These are phyloP conservation scores for Volvariella surrecta DNA, from an alignment of 1,284 basidiomycete species.

Conservation along the genomic window DNA sequence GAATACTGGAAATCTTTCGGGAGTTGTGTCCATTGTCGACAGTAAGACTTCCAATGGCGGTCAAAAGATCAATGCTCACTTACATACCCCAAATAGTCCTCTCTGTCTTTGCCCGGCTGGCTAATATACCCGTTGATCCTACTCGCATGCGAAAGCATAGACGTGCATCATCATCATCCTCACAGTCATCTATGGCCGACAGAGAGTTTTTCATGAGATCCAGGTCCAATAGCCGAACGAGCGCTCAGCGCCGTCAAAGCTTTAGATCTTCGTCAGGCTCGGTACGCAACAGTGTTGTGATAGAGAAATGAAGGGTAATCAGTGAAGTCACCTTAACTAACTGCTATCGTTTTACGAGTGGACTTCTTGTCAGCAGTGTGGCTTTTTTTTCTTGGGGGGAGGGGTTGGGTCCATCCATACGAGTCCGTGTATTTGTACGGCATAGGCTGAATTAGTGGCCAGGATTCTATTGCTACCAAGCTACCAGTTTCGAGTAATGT, in stretches of 20 bases:
- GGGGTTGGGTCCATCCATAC: no score
- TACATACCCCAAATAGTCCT: conserved; percentile 42
- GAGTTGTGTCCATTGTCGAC: conserved; percentile 73
- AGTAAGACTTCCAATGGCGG: conserved; percentile 37
- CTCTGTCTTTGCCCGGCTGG: conserved; percentile 63
- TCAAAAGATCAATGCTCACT: neutral
- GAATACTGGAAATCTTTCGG: conserved; percentile 44
- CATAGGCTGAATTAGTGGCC: no score
- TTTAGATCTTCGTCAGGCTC: conserved; percentile 8
- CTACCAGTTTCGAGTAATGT: no score
- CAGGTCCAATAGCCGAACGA: conserved; percentile 48
- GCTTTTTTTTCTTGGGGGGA: no score
- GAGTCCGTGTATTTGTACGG: no score
- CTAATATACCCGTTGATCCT: conserved; percentile 64
- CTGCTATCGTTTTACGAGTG: no score
- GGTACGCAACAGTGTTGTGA: conserved; percentile 3
- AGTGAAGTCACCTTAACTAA: no score
- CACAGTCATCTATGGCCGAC: conserved; percentile 27
- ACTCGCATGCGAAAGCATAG: conserved; percentile 66
- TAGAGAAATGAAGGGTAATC: no score
- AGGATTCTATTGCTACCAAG: no score
- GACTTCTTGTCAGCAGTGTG: no score
- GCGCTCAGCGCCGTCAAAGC: conserved; percentile 32
- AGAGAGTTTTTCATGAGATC: conserved; percentile 24
- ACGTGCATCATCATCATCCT: conserved; percentile 61